A percentile compares a stretch with the other conserved stretches of the same genome.
Conservation (phyloP, 345 rosid genomes). For the Abelmoschus esculentus region DNA sequence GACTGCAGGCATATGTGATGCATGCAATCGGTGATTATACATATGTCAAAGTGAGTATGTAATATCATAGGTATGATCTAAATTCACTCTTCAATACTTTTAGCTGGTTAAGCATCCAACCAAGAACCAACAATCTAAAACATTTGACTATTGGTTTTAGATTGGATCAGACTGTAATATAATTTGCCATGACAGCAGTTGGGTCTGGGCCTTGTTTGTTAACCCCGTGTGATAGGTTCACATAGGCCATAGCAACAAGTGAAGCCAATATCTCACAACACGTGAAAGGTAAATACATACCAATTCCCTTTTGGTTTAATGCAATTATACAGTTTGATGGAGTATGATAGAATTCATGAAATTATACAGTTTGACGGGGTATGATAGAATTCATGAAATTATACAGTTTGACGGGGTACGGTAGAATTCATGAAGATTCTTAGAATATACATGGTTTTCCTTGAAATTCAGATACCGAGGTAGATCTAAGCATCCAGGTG, state of each 20-base stretch:
- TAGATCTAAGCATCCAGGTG: not conserved
- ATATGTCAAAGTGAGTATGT: not conserved
- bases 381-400: not conserved
- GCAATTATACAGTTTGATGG: not conserved
- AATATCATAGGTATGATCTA: not conserved
- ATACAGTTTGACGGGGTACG: not conserved
- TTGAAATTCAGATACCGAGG: not conserved
- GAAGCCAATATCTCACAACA: not conserved
- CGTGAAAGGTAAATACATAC: not conserved
- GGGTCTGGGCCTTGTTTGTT: not conserved
- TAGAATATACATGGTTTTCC: not conserved
- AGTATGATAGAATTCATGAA: not conserved
- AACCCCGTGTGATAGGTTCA: not conserved
- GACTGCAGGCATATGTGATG: not conserved
- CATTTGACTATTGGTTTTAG: not conserved
- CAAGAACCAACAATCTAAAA: not conserved
- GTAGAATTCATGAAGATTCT: not conserved
- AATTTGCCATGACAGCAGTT: not conserved
- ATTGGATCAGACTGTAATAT: not conserved
- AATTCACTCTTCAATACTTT: not conserved
- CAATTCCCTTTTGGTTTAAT: not conserved
- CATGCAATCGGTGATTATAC: not conserved
- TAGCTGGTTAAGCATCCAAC: slow-evolving; percentile 1
- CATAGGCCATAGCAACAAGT: not conserved
- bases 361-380: not conserved